Percentiles rank a stretch among this genome's conserved stretches.
These are phyloP conservation scores for Mycena rebaudengoi DNA, from an alignment of 768 basidiomycete genomes.

Conservation along the genomic window DNA sequence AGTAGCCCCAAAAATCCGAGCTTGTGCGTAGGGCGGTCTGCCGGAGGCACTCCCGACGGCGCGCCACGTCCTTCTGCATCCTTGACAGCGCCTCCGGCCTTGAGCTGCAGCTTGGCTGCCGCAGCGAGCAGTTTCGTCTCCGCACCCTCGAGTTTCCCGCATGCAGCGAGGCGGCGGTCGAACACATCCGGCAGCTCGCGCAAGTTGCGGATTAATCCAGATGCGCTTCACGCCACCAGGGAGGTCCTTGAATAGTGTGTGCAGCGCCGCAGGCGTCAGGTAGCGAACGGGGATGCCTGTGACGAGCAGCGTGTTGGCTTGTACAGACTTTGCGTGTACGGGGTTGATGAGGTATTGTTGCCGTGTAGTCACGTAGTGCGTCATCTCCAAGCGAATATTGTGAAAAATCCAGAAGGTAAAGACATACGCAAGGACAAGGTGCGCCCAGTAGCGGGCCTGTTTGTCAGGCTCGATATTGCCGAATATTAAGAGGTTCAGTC, in stretches of 20 bases:
- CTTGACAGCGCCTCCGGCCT: slow-evolving; percentile 59
- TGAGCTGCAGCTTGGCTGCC: slow-evolving; percentile 74
- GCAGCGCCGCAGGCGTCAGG: slow-evolving; percentile 74
- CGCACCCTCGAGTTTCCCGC: slow-evolving; percentile 84
- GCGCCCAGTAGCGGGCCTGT: slow-evolving; percentile 75
- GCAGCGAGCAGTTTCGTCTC: slow-evolving; percentile 81
- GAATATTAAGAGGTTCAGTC: slow-evolving; percentile 78
- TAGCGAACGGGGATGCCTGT: slow-evolving; percentile 87
- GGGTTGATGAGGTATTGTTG: slow-evolving; percentile 85
- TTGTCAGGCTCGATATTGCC: slow-evolving; percentile 72
- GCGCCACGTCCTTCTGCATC: slow-evolving; percentile 30
- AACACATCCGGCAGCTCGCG: slow-evolving; percentile 88
- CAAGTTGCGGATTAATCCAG: slow-evolving; percentile 91
- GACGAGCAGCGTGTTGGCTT: slow-evolving; percentile 90
- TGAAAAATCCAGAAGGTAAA: slow-evolving; percentile 92
- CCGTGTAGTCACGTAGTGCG: slow-evolving; percentile 78
- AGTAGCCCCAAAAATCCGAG: slow-evolving; percentile 68
- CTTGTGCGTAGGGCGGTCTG: slow-evolving; percentile 82
- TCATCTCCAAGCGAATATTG: slow-evolving; percentile 84
- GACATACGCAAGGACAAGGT: slow-evolving; percentile 77
- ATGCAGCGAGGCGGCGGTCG: slow-evolving; percentile 77
- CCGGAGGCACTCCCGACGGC: slow-evolving; percentile 61
- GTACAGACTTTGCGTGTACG: slow-evolving; percentile 76
- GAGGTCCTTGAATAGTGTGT: slow-evolving; percentile 76
- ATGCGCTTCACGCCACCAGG: slow-evolving; percentile 92